phyloP scores from a whole-genome alignment of 345 rosid genomes.

The Dipteronia dyeriana region DNA sequence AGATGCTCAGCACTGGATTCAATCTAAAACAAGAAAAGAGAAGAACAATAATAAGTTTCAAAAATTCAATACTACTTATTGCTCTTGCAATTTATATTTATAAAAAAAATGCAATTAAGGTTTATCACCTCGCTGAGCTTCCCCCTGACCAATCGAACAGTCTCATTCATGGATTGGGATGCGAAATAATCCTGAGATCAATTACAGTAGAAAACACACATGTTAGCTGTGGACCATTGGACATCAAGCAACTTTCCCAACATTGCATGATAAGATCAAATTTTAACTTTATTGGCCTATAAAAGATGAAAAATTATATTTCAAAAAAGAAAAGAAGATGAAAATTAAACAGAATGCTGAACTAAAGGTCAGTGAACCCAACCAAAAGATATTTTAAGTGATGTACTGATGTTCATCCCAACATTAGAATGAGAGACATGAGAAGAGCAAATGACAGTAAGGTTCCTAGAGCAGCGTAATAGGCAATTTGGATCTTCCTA shows the following conservation, averaged over 20 bases:
- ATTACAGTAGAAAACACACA: neutral
- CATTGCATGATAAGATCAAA: neutral
- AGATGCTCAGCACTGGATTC: conserved; percentile 50
- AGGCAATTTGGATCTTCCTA: neutral
- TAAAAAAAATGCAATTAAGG: neutral
- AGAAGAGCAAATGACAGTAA: neutral
- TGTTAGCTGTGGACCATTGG: neutral
- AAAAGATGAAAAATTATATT: neutral
- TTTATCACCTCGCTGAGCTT: conserved; percentile 76
- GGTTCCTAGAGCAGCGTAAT: neutral
- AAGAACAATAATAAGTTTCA: neutral
- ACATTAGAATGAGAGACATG: neutral
- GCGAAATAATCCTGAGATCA: conserved; percentile 73
- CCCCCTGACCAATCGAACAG: conserved; percentile 67
- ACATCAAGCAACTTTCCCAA: conserved; percentile 3
- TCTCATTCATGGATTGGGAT: conserved; percentile 80
- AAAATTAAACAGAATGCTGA: neutral
- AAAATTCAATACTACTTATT: neutral
- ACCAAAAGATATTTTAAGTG: neutral
- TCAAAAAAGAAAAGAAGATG: neutral
- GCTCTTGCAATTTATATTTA: neutral
- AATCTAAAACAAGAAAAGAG: conserved; percentile 39
- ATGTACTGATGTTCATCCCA: neutral
- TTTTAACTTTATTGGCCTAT: neutral
- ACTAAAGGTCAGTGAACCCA: neutral